Evolutionary conservation across 352 stramenopile genomes (phyloP), one percentile per base, ranked within the genome.

Genomic region (Aphanomyces stellatus): DNA sequence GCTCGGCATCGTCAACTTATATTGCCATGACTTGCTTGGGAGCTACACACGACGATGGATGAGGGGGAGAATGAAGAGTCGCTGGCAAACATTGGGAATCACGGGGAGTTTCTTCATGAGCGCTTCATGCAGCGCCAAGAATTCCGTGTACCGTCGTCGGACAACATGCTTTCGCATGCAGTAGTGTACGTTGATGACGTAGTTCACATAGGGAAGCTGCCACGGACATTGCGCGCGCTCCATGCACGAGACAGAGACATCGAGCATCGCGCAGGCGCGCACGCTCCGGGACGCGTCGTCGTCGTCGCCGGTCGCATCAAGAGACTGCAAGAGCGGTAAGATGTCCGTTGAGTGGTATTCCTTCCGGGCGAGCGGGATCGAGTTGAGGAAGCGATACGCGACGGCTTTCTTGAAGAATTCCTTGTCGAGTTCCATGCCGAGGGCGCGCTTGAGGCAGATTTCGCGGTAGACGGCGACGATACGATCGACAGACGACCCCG

Each of bases 131-230:
- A 90, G 69, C 19, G 72, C 61, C 30, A 75, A 49, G 59, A 90
- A 90, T 64, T 90, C 81, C 13, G 71, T 77, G 74, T 88, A 90
- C 15, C 81, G 74, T 0, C 81, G 81, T 3, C 81, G 78, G 42
- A 90, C 78, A 19, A 88, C 71, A 66, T 90, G 79, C 30, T 77
- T 80, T 33, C 81, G 78, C 28, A 90, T 71, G 60, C 79, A 88
- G 53, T 88, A 90, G 72, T 88, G 81, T 33, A 90, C 81, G 25
- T 72, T 74, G 27, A 90, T 64, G 11, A 90, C 81, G 53, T 88
- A 90, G 71, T 85, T 88, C 25, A 79, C 85, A 70, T 90, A 87
- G n/a, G 81, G 81, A 19, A 88, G 72, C 4, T 73, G 63, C 41
- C 76, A 79, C 1, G 70, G 56, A 48, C 75, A 71, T 70, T 90